Evolutionary conservation across 441 rosid genomes (phyloP).

Genomic region (Populus hybrid): DNA sequence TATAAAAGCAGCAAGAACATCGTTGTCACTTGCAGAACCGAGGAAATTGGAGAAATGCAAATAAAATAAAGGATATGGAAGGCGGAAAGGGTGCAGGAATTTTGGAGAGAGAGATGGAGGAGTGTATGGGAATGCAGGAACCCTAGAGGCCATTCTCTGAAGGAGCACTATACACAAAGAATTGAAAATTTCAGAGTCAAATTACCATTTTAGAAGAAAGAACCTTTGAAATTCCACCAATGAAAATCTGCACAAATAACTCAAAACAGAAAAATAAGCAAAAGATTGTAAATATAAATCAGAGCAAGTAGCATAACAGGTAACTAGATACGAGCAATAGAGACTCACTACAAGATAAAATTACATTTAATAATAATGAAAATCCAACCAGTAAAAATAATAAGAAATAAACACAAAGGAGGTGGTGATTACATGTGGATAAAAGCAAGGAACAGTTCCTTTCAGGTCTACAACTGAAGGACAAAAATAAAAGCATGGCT

Average conservation of each 20-base stretch:
- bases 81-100: background rate
- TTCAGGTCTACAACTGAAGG: background rate
- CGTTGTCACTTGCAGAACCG: background rate
- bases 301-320: background rate
- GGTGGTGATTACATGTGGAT: background rate
- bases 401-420: background rate
- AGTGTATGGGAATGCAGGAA: slow-evolving; percentile 8
- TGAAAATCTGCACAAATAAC: slow-evolving; percentile 66
- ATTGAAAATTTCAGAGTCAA: slow-evolving; percentile 13
- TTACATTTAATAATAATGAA: background rate
- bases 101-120: background rate
- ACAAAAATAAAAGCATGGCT: background rate
- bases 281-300: slow-evolving; percentile 4
- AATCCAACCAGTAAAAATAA: background rate
- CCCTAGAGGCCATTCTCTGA: slow-evolving; percentile 11
- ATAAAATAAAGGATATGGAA: slow-evolving; percentile 1
- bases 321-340: background rate
- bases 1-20: slow-evolving; percentile 34
- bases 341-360: background rate
- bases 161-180: background rate
- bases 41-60: slow-evolving; percentile 2
- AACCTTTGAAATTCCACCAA: slow-evolving; percentile 79
- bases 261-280: slow-evolving; percentile 9
- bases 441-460: background rate
- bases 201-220: slow-evolving; percentile 85